These are phyloP conservation scores for Beauveria caledonica DNA, from an alignment of 2,329 filamentous ascomycete genomes.

Conservation along the genomic window DNA sequence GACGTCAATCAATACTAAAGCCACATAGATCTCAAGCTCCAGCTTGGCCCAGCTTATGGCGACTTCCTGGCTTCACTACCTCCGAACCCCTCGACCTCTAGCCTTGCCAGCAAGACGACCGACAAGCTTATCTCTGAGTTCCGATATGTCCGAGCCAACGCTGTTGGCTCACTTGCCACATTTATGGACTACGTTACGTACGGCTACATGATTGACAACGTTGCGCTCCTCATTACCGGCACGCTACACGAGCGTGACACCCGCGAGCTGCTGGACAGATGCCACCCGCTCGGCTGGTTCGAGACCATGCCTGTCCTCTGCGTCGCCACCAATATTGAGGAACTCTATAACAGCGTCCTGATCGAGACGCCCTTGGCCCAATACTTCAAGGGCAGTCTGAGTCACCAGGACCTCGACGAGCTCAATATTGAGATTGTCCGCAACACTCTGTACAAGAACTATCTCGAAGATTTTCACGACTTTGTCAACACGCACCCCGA, in stretches of 20 bases:
- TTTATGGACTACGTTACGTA: conserved; percentile 99
- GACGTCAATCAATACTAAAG: conserved; percentile 1
- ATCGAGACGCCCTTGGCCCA: conserved; percentile 93
- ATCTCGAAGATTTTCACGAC: conserved; percentile 92
- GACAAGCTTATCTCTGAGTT: conserved; percentile 98
- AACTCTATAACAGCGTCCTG: conserved; percentile 95
- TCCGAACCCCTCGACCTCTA: conserved; percentile 93
- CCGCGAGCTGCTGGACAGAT: conserved; percentile 86
- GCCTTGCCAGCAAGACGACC: conserved; percentile 88
- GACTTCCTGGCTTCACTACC: conserved; percentile 91
- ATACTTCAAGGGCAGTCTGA: conserved; percentile 95
- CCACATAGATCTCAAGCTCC: conserved; percentile 81
- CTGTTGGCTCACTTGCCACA: conserved; percentile 79
- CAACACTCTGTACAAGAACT: conserved; percentile 99
- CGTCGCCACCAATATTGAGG: conserved; percentile 96
- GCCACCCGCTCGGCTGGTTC: conserved; percentile 96
- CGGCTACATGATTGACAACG: conserved; percentile 99
- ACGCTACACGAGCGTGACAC: conserved; percentile 97
- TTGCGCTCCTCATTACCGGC: conserved; percentile 93
- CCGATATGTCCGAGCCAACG: conserved; percentile 89
- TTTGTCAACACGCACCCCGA: conserved; percentile 89
- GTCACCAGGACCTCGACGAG: conserved; percentile 94
- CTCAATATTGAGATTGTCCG: conserved; percentile 98
- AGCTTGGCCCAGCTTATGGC: conserved; percentile 92
- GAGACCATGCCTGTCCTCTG: conserved; percentile 98